A percentile compares a stretch with the other conserved stretches of the same genome.
phyloP scores from a whole-genome alignment of 108 stramenopile species.

The Nitzschia sp. region DNA sequence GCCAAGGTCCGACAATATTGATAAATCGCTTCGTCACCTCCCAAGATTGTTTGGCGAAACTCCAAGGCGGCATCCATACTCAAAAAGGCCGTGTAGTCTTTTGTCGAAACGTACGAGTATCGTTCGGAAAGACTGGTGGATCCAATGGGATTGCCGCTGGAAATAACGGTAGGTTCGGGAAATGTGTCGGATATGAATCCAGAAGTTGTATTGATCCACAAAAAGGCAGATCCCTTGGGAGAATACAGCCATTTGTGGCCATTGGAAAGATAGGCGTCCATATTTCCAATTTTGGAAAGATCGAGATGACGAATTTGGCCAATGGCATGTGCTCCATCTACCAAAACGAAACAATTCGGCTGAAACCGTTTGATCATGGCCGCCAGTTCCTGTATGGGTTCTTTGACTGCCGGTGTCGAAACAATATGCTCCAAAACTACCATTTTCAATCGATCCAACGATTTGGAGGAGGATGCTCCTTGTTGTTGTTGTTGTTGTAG shows the following conservation, averaged over 20 bases:
- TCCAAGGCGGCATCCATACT: constrained; percentile 23
- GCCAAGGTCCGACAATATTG: constrained; percentile 23
- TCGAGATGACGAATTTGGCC: constrained; percentile 19
- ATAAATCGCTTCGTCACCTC: constrained; percentile 23
- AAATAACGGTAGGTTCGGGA: constrained; percentile 35
- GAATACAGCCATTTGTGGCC: constrained; percentile 36
- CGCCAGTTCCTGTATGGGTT: not conserved
- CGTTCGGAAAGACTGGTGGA: not conserved
- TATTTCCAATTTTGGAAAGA: not conserved
- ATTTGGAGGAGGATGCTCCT: no score
- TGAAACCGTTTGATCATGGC: constrained; percentile 3
- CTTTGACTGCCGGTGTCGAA: constrained; percentile 14
- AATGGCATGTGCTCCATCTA: constrained; percentile 33
- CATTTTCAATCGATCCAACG: constrained; percentile 5
- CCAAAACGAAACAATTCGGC: constrained; percentile 15
- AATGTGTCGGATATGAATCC: not conserved
- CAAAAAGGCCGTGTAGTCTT: constrained; percentile 29
- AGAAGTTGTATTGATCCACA: constrained; percentile 21
- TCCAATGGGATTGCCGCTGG: constrained; percentile 8
- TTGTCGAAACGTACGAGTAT: constrained; percentile 13
- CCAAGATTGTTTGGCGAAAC: constrained; percentile 15
- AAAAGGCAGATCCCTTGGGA: constrained; percentile 34
- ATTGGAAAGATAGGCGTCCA: constrained; percentile 31
- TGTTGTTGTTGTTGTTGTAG: not conserved
- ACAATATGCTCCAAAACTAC: constrained; percentile 18